A percentile compares a stretch with the other conserved stretches of the same genome.
These are phyloP conservation scores for Heliosperma pusillum DNA, from an alignment of 148 eudicot genomes.

Conservation along the genomic window DNA sequence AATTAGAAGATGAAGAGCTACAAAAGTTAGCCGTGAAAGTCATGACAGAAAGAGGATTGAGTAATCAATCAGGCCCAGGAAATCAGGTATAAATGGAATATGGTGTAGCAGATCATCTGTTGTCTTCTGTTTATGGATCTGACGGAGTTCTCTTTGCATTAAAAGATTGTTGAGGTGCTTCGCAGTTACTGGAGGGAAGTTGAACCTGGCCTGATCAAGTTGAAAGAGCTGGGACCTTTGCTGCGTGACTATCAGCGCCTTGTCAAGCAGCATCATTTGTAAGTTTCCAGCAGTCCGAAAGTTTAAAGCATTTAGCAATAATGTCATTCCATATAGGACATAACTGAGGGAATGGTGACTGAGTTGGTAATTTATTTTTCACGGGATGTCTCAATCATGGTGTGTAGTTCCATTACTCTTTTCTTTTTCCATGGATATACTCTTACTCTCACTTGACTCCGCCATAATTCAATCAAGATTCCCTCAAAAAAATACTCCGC, in stretches of 20 bases:
- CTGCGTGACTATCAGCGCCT: constrained; percentile 93
- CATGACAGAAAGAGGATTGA: constrained; percentile 30
- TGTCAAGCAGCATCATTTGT: constrained; percentile 54
- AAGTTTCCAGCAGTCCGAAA: constrained; percentile 24
- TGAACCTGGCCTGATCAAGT: constrained; percentile 42
- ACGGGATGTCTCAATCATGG: neutral
- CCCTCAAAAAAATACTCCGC: neutral
- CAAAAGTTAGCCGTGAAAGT: constrained; percentile 52
- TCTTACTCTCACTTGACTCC: too few species aligned
- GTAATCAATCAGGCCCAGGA: constrained; percentile 32
- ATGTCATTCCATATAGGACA: neutral
- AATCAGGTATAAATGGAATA: constrained; percentile 35
- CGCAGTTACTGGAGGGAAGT: constrained; percentile 78
- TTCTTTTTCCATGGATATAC: too few species aligned
- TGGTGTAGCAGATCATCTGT: neutral
- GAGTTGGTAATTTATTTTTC: neutral
- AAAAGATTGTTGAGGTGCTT: constrained; percentile 54
- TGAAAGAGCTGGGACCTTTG: constrained; percentile 80
- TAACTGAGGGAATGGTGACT: neutral
- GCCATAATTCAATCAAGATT: too few species aligned
- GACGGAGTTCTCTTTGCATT: constrained; percentile 5
- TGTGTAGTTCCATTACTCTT: too few species aligned
- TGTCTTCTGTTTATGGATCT: constrained; percentile 8
- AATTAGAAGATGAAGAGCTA: constrained; percentile 68
- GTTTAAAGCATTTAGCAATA: neutral